Percentiles rank a stretch among this genome's conserved stretches.
phyloP scores from a whole-genome alignment of 176 grass and related monocot species.

The Ampelocalamus luodianensis region DNA sequence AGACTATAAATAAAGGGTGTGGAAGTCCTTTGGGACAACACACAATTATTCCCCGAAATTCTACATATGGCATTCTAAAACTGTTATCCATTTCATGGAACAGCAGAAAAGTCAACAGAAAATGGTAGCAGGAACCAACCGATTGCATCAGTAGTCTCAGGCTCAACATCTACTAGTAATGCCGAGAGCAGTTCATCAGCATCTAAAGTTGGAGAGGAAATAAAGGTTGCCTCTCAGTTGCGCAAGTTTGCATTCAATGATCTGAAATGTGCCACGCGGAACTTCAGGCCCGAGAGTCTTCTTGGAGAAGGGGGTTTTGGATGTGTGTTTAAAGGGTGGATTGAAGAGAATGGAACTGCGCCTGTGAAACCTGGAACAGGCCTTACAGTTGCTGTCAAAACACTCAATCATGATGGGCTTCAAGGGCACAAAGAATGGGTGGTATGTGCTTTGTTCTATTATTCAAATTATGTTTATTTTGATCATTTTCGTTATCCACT shows the following conservation, averaged over 20 bases:
- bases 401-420: conserved; percentile 88
- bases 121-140: conserved; percentile 84
- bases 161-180: conserved; percentile 77
- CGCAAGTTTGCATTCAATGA: conserved; percentile 84
- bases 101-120: conserved; percentile 76
- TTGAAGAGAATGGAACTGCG: conserved; percentile 85
- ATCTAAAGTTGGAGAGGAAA: conserved; percentile 75
- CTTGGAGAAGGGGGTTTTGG: conserved; percentile 89
- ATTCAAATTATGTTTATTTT: conserved; percentile 24
- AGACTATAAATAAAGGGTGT: too few relatives aligned
- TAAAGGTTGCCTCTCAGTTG: conserved; percentile 77
- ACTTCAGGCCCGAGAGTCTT: conserved; percentile 82
- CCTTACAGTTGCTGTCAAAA: conserved; percentile 93
- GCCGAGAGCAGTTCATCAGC: conserved; percentile 80
- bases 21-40: too few relatives aligned
- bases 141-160: conserved; percentile 65
- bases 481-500: neutral
- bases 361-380: conserved; percentile 89
- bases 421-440: conserved; percentile 96
- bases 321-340: conserved; percentile 95
- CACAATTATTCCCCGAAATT: too few relatives aligned
- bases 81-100: conserved; percentile 48
- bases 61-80: neutral
- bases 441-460: conserved; percentile 50
- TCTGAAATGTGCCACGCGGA: conserved; percentile 80